Base-by-base conservation (phyloP, 352 stramenopile genomes). In the Globisporangium cystogenes region DNA sequence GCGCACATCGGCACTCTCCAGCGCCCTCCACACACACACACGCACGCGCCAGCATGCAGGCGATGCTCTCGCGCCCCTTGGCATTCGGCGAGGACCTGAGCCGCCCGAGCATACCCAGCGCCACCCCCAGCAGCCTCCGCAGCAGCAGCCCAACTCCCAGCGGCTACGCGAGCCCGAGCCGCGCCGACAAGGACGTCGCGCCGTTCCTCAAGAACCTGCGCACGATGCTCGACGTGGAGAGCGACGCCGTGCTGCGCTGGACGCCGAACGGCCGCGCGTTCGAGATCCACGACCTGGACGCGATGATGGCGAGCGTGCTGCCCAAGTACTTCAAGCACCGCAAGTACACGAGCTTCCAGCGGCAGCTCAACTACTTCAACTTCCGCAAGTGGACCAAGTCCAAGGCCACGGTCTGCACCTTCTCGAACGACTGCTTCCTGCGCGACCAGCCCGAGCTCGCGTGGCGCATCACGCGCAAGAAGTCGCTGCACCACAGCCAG, bases 311-410 rank as follows among this genome's bases (percentile, higher is more conserved):
- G 40, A 77, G 87, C 59, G 75, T 97, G 48, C 67, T 95, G 41
- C 86, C 87, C 4, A 78, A 78, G 48, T 93, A 93, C 59, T 94
- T 95, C 56, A 86, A 85, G 52, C 82, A 93, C 61, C 83, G 73
- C 51, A 70, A 86, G 53, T 89, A 74, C 64, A 89, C 78, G 51
- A 95, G 82, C 36, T 88, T 97, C 41, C 82, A 94, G 48, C 75
- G 89, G 10, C 87, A 97, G 61, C 73, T 97, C 51, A 96, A 94
- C 67, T 97, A 97, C 60, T 97, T 97, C 58, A 77, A 76, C 52
- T 97, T 97, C 66, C 70, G 78, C 62, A 90, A 90, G 59, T 87
- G 76, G 76, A 87, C 76, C 62, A 87, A 87, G 60, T 84, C 72
- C n/a, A 67, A 68, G 47, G 72, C 72, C 21, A 65, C 76, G 21